Base-by-base conservation (phyloP, 2,329 filamentous ascomycete species). In the Magnaporthales sp. region DNA sequence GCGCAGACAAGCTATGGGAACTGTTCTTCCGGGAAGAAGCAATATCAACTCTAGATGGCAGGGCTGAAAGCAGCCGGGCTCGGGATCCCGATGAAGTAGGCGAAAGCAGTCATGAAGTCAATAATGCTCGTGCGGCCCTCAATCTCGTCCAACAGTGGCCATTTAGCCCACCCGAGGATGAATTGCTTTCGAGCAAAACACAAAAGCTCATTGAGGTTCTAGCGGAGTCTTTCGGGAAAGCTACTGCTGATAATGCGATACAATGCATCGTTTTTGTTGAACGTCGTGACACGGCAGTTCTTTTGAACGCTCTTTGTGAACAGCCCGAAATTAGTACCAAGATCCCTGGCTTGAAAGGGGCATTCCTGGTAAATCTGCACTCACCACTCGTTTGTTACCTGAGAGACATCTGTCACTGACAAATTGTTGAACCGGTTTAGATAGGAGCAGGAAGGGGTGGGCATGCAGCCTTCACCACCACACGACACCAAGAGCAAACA, bases 1-100 rank as follows among this genome's bases (percentile, higher is more conserved):
- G 91, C 70, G 88, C 92, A 0, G 93, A 99, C 73, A 82, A 87
- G 64, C 88, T 92, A 67, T 97, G 93, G 93, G 81, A 84, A 66
- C 83, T 92, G 32, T 84, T 86, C 13, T 80, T 96, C 26, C 82
- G 83, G 0, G 85, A 91, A 6, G 80, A 86, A 3, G 85, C 89
- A 67, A 77, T 85, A 0, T 79, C 80, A 3, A 90, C 86, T 69
- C 78, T 92, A 2, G 84, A 90, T 63, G 81, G 84, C 67, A 80
- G 83, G 67, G 82, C 84, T 1, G 83, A 75, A 64, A 68, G 71
- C 38, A 68, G 70, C 26, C 24, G 56, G 26, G 56, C 56, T 60
- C 56, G 56, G 15, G 56, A 26, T 13, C 27, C 26, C 56, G 10
- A 60, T 30, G 24, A 27, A 60, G 26, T 29, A 19, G 26, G 13